Base-by-base conservation (phyloP, 805 yeast genomes). In the Teunomyces stri region DNA sequence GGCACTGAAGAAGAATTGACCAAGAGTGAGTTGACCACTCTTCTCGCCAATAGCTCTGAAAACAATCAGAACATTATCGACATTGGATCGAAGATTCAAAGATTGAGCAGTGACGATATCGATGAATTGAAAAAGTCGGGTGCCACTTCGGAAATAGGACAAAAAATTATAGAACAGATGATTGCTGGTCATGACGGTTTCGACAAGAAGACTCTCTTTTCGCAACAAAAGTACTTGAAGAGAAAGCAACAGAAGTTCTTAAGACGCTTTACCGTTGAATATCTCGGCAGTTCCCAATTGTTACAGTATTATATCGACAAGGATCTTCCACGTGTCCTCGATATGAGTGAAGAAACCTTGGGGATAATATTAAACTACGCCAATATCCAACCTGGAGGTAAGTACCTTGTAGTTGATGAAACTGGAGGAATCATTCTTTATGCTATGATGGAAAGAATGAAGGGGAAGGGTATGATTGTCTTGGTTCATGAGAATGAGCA, bases 401-500 rank as follows among this genome's bases (percentile, higher is more conserved):
- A 79, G 49, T 94, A 94, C 59, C 70, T 94, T 18, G 84, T 92
- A 3, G 75, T 89, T 46, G 99, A 94, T 60, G 99, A 94, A 60
- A 86, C 96, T n/a, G 91, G 96, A 28, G 97, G 98, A 5, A 75
- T 92, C n/a, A 62, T 94, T 0, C 79, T 87, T 5, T 87, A 87
- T 50, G 89, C 96, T 3, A 74, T 94, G 76, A 62, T 94, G 66
- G 99, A 94, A 63, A 76, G 97, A 61, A 88, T 95, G 92, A 82
- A 82, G 50, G 96, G 96, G 11, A 70, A 80, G 44, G 85, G 85
- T 9, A 61, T 74, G 3, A 81, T 94, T 38, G 75, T 89, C 2
- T 76, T 89, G 16, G 73, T 84, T 1, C 97, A 94, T 66, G 99
- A 94, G 61, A 89, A 89, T 65, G 99, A 94, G 64, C 97, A 92